phyloP scores from a whole-genome alignment of 371 early-diverging fungal genomes.

The Mortierella sp. region DNA sequence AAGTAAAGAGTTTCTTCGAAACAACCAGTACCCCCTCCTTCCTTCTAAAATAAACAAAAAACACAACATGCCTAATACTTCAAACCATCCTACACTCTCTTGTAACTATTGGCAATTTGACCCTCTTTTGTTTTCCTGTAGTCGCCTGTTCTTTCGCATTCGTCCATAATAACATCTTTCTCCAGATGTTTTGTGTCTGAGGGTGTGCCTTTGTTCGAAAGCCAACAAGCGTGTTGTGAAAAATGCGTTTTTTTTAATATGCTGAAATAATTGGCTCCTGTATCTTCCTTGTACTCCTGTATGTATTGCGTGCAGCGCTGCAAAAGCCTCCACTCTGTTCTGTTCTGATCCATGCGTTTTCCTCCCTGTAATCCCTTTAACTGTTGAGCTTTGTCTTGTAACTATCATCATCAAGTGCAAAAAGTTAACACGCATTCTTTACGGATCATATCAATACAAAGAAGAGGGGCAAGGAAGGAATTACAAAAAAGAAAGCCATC shows the following conservation, averaged over 20 bases:
- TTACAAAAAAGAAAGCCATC: neutral
- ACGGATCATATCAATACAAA: neutral
- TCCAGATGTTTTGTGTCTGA: no score
- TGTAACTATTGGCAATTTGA: no score
- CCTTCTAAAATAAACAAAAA: neutral
- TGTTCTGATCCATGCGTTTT: neutral
- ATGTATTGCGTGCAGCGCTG: neutral
- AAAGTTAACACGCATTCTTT: neutral
- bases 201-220: no score
- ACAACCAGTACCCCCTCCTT: neutral
- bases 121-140: no score
- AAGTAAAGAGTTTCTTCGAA: constrained; percentile 2
- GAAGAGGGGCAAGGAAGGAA: neutral
- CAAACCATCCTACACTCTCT: no score
- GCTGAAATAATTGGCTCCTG: neutral
- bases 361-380: constrained; percentile 6
- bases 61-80: neutral
- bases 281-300: neutral
- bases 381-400: constrained; percentile 58
- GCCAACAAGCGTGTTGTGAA: neutral
- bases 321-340: neutral
- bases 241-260: constrained; percentile 1
- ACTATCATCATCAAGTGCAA: constrained; percentile 15
- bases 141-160: no score
- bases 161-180: no score